These are phyloP conservation scores for Laburnicola sp. DNA, from an alignment of 2,329 filamentous ascomycete genomes.

Conservation along the genomic window DNA sequence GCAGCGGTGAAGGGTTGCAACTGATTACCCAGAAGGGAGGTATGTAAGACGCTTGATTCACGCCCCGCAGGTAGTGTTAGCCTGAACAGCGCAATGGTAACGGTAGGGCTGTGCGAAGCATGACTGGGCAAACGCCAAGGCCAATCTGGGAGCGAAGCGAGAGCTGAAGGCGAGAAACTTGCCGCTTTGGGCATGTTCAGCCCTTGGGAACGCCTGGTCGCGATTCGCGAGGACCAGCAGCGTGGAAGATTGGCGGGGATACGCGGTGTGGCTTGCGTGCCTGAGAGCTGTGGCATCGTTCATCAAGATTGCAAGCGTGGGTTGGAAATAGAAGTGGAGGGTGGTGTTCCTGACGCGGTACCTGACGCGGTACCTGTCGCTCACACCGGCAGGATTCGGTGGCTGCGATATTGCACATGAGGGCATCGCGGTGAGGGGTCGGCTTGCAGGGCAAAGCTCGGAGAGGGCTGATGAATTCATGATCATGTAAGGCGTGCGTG, in stretches of 20 bases:
- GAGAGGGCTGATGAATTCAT: no score
- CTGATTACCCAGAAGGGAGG: slow-evolving; percentile 12
- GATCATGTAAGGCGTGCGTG: no score
- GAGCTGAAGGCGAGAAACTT: slow-evolving; percentile 18
- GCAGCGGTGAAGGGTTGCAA: slow-evolving; percentile 22
- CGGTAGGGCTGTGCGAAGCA: slow-evolving; percentile 26
- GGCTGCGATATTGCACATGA: no score
- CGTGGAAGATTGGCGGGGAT: slow-evolving; percentile 1
- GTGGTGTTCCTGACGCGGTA: no score
- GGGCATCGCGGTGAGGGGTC: no score
- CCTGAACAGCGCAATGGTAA: slow-evolving; percentile 18
- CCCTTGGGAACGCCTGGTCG: slow-evolving; percentile 15
- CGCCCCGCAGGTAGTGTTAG: slow-evolving; percentile 15
- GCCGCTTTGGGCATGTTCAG: slow-evolving; percentile 16
- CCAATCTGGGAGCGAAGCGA: slow-evolving; percentile 24
- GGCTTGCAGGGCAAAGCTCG: no score
- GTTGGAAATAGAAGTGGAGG: no score
- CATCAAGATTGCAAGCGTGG: no score
- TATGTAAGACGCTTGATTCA: slow-evolving; percentile 16
- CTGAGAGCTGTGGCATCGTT: no score
- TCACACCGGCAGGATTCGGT: no score
- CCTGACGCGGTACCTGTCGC: no score
- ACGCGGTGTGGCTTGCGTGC: no score
- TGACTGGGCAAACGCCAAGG: slow-evolving; percentile 10
- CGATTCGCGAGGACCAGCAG: slow-evolving; percentile 2